phyloP scores from a whole-genome alignment of 1,284 basidiomycete species.

The Volvariella surrecta region DNA sequence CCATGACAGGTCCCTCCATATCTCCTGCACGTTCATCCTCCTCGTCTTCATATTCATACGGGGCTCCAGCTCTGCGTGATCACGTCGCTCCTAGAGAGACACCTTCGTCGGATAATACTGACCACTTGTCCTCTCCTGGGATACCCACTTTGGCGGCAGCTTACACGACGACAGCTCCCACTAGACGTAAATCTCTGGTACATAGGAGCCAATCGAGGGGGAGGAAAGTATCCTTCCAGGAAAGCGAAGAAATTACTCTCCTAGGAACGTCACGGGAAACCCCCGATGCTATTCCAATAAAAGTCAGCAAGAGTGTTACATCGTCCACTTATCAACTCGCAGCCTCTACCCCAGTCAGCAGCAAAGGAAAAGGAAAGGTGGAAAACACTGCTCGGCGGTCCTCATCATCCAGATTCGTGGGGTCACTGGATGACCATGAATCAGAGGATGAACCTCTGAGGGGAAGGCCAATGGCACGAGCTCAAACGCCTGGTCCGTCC shows the following conservation, averaged over 20 bases:
- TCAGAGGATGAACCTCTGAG: no score
- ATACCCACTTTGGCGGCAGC: constrained; percentile 24
- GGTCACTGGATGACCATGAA: no score
- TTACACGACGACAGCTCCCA: constrained; percentile 20
- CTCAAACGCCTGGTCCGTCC: no score
- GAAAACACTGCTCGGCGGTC: not conserved
- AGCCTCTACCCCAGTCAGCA: not conserved
- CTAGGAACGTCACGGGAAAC: constrained; percentile 9
- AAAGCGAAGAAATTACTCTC: constrained; percentile 6
- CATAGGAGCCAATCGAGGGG: constrained; percentile 27
- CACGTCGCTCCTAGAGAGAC: not conserved
- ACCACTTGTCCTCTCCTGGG: not conserved
- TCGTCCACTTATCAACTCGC: no score
- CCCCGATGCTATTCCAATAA: constrained; percentile 2
- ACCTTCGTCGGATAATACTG: not conserved
- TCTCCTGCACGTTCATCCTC: not conserved
- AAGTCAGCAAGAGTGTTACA: no score
- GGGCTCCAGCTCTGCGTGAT: no score
- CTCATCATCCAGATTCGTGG: no score
- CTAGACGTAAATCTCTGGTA: constrained; percentile 24
- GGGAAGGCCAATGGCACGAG: no score
- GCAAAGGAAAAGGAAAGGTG: constrained; percentile 9
- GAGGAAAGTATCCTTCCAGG: constrained; percentile 27
- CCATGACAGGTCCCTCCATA: not conserved
- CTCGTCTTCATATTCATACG: not conserved